Evolutionary conservation across 2,329 filamentous ascomycete species (phyloP).

Genomic region (Fusarium circinatum): DNA sequence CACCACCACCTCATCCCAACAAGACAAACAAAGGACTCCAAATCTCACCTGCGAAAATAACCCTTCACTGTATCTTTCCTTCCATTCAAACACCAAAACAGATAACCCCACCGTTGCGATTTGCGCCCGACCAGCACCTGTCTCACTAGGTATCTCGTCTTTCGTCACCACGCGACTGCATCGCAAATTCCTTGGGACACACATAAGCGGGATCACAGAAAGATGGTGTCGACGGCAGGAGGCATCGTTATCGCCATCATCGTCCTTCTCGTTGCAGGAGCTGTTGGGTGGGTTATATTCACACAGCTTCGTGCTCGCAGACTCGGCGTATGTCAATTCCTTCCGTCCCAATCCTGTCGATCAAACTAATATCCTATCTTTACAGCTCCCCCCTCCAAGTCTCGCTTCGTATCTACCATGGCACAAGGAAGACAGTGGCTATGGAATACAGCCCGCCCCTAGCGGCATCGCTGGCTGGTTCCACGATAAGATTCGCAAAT

Average conservation of each 20-base stretch:
- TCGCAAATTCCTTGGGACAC: constrained; percentile 5
- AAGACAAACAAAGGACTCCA: background rate
- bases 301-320: constrained; percentile 77
- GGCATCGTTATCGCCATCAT: constrained; percentile 79
- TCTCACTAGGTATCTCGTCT: background rate
- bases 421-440: constrained; percentile 58
- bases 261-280: constrained; percentile 67
- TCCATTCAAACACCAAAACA: background rate
- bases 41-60: background rate
- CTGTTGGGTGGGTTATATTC: constrained; percentile 74
- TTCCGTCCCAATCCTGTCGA: background rate
- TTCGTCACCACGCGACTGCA: constrained; percentile 19
- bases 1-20: constrained; percentile 31
- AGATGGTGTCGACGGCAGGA: constrained; percentile 68
- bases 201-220: constrained; percentile 29
- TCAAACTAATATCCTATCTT: constrained; percentile 16
- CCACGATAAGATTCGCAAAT: constrained; percentile 69
- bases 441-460: constrained; percentile 63
- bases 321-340: constrained; percentile 67
- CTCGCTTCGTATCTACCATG: constrained; percentile 79
- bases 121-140: constrained; percentile 1
- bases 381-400: constrained; percentile 74
- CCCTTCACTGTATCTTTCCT: background rate
- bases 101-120: background rate
- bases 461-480: constrained; percentile 79